Evolutionary conservation across 768 basidiomycete genomes (phyloP), one percentile per base, ranked within the genome.

Genomic region (Clathrus columnatus): DNA sequence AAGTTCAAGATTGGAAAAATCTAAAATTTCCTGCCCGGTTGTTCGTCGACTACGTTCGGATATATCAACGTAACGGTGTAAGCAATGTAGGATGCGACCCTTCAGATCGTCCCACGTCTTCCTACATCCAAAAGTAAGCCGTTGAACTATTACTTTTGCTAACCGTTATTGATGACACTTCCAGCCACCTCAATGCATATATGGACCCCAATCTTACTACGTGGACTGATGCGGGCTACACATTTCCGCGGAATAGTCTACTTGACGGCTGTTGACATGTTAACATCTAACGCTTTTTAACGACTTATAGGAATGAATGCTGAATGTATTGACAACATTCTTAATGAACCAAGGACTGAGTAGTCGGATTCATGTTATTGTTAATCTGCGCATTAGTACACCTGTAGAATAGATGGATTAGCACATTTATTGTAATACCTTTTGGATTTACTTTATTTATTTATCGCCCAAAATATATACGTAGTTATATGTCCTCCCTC

Each of bases 31-130:
- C 94, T 0, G 74, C 78, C 7, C 71, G 77, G 57, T 87, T 95
- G 87, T 80, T 79, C 57, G 70, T 98, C 59, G 95, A 97, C 68
- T 97, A 97, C 62, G 78, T 99, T 20, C 84, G 91, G 41, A 77
- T 94, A 50, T 91, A 91, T 61, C 93, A 96, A 71, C 81, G 86
- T 36, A 65, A 81, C 18, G 91, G 85, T 10, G 65, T 80, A n/a
- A 59, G 84, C 52, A 84, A 79, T 10, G 62, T 91, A 30, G 85
- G 86, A 0, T 99, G 95, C 67, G 76, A 89, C 66, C 95, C 95
- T 7, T 71, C 81, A 2, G 76, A 73, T 46, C 74, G 79, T 56
- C 95, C 95, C 0, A 99, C 95, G 1, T 65, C 81, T 17, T 70
- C 82, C 54, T 99, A 98, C 64, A 91, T 91, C 61, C 72, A 77